A percentile compares a stretch with the other conserved stretches of the same genome.
These are phyloP conservation scores for Lactifluus rugatus DNA, from an alignment of 768 basidiomycete genomes.

Conservation along the genomic window DNA sequence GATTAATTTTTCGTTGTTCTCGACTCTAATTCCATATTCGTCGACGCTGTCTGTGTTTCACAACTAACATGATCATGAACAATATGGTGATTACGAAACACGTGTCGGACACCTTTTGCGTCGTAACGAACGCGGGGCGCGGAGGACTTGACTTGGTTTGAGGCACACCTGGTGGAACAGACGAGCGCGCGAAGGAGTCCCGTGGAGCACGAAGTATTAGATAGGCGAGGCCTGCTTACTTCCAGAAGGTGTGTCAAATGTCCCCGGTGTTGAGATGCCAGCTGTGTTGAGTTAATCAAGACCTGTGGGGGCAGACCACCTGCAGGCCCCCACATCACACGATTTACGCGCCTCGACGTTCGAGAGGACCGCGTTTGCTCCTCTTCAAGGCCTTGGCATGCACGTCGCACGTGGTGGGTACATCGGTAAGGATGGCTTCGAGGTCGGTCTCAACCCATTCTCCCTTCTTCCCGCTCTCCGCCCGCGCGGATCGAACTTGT, in stretches of 20 bases:
- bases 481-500: not conserved
- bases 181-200: constrained; percentile 42
- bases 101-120: constrained; percentile 70
- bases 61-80: constrained; percentile 88
- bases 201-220: constrained; percentile 74
- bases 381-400: constrained; percentile 66
- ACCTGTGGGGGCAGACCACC: constrained; percentile 68
- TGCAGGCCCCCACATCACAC: constrained; percentile 67
- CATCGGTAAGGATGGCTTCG: constrained; percentile 98
- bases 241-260: constrained; percentile 58
- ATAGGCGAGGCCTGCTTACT: constrained; percentile 84
- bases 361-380: constrained; percentile 72
- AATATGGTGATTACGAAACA: constrained; percentile 91
- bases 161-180: constrained; percentile 62
- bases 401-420: constrained; percentile 94
- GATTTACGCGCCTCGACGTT: constrained; percentile 72
- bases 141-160: constrained; percentile 74
- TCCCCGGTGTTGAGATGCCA: too few relatives aligned
- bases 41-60: constrained; percentile 86
- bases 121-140: constrained; percentile 92
- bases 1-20: constrained; percentile 82
- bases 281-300: constrained; percentile 34
- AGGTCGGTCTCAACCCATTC: constrained; percentile 38
- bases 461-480: not conserved
- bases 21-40: constrained; percentile 51